phyloP scores from a whole-genome alignment of 768 basidiomycete genomes.

The Termitomyces sp. region DNA sequence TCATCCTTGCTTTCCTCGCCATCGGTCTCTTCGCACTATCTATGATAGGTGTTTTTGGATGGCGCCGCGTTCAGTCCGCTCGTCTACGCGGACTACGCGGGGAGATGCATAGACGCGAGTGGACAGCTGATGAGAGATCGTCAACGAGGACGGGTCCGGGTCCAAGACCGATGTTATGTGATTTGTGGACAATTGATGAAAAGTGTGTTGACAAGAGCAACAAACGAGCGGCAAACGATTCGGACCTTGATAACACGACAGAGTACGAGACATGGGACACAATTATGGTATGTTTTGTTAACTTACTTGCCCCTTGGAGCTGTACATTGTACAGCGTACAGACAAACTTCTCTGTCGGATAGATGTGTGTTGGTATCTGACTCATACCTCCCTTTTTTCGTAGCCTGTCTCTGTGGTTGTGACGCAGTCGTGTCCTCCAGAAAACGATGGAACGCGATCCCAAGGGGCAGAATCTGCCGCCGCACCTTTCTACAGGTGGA shows the following conservation, averaged over 20 bases:
- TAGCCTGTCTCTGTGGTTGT: conserved; percentile 15
- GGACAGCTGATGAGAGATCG: neutral
- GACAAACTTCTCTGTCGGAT: neutral
- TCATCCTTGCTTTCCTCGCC: conserved; percentile 57
- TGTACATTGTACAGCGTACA: neutral
- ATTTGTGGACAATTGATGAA: conserved; percentile 26
- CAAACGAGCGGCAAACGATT: neutral
- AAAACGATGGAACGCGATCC: neutral
- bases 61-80: conserved; percentile 28
- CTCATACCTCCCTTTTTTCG: neutral
- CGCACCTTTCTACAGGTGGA: conserved; percentile 1
- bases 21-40: conserved; percentile 47
- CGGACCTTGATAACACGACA: neutral
- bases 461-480: neutral
- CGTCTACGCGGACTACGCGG: neutral
- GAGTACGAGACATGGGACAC: conserved; percentile 27
- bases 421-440: neutral
- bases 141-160: conserved; percentile 10
- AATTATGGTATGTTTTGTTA: conserved; percentile 30
- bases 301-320: neutral
- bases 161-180: conserved; percentile 40
- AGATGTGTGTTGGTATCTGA: neutral
- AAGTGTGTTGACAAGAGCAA: neutral
- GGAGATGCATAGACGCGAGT: neutral
- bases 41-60: conserved; percentile 43